Evolutionary conservation across 208 protist species (phyloP).

Genomic region (Lotmaria passim): DNA sequence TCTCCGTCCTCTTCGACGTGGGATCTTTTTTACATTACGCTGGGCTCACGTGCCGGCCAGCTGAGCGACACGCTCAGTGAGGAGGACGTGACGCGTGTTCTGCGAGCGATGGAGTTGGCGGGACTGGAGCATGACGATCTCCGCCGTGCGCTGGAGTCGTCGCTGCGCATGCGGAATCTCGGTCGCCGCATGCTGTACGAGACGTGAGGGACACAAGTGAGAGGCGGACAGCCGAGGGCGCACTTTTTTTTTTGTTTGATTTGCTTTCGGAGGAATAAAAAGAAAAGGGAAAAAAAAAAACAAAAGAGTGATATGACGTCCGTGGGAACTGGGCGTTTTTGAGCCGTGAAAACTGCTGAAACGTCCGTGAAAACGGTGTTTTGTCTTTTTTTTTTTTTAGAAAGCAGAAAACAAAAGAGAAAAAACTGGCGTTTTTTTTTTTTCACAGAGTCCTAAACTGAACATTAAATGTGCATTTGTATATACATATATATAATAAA

Average conservation of each 20-base stretch:
- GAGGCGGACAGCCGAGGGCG: not conserved
- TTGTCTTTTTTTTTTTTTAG: too few species aligned
- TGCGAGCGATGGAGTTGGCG: constrained; percentile 61
- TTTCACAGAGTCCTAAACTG: not conserved
- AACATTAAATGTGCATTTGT: not conserved
- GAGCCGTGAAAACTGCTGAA: too few species aligned
- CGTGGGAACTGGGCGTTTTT: too few species aligned
- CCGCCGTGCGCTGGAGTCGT: constrained; percentile 61
- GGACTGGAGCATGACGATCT: constrained; percentile 64
- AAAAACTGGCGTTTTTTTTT: not conserved
- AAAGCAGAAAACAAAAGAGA: not conserved
- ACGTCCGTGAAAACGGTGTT: too few species aligned
- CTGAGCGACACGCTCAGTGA: constrained; percentile 55
- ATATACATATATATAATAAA: not conserved
- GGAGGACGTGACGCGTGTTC: constrained; percentile 60
- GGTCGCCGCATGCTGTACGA: constrained; percentile 32
- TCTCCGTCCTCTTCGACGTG: constrained; percentile 8
- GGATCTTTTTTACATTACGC: constrained; percentile 51
- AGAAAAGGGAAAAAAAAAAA: constrained; percentile 18
- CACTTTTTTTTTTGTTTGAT: not conserved
- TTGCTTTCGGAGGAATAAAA: constrained; percentile 10
- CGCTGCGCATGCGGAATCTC: constrained; percentile 60
- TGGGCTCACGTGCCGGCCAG: constrained; percentile 59
- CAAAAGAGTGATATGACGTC: not conserved
- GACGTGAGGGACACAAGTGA: not conserved